Conservation (phyloP, 331 rosid species). For the Malus hybrid region DNA sequence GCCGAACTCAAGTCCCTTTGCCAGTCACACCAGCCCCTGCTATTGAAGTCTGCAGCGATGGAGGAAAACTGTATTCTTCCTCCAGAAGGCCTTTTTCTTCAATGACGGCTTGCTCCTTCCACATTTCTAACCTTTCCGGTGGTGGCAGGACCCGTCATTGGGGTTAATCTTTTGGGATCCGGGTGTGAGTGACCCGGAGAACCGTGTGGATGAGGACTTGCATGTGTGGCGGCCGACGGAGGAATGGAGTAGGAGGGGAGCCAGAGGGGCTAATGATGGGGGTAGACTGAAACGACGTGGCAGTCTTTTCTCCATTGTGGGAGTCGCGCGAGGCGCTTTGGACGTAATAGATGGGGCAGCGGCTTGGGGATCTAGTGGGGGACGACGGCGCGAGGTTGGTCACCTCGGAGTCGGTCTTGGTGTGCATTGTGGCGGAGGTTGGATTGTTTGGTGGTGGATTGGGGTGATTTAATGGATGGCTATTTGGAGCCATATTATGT, state of each 20-base stretch:
- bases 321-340: constrained; percentile 92
- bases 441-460: neutral
- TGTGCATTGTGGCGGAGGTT: constrained; percentile 46
- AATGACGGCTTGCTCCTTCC: constrained; percentile 76
- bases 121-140: constrained; percentile 39
- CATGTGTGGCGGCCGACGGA: constrained; percentile 71
- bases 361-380: constrained; percentile 63
- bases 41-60: no score
- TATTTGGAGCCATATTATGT: no score
- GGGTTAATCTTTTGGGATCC: constrained; percentile 72
- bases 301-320: constrained; percentile 93
- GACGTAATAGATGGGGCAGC: constrained; percentile 79
- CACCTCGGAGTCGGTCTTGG: constrained; percentile 93
- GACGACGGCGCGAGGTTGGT: constrained; percentile 81
- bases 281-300: constrained; percentile 87
- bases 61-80: constrained; percentile 7
- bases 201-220: constrained; percentile 75
- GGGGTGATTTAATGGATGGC: no score
- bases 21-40: no score
- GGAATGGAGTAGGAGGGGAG: constrained; percentile 84
- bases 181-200: constrained; percentile 65
- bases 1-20: no score
- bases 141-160: constrained; percentile 41
- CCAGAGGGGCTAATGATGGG: constrained; percentile 84
- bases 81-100: constrained; percentile 91